A percentile compares a stretch with the other conserved stretches of the same genome.
phyloP scores from a whole-genome alignment of 176 grass and related monocot genomes.

The Dendrocalamus sinicus region DNA sequence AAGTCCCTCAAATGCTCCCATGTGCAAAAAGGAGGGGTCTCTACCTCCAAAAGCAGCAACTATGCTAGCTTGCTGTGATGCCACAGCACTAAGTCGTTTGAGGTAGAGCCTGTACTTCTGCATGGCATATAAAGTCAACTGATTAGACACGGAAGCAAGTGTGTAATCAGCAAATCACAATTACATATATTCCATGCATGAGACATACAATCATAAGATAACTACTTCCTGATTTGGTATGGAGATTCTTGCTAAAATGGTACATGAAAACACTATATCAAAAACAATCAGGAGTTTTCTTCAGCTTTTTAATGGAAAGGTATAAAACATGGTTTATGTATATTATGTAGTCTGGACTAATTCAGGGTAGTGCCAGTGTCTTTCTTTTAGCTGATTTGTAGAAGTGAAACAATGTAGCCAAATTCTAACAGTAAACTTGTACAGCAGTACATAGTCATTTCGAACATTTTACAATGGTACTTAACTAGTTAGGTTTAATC shows the following conservation, averaged over 20 bases:
- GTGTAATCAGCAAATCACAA: background rate
- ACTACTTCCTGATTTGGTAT: constrained; percentile 22
- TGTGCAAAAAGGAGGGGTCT: constrained; percentile 74
- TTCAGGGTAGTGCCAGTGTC: background rate
- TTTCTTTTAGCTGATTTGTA: background rate
- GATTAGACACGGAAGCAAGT: constrained; percentile 20
- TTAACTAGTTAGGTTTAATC: background rate
- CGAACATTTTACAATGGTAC: background rate
- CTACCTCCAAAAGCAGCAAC: constrained; percentile 77
- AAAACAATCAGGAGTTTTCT: background rate
- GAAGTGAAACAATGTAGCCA: background rate
- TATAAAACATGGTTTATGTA: background rate
- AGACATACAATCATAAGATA: constrained; percentile 3
- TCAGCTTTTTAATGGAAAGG: background rate
- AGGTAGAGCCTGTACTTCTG: constrained; percentile 99
- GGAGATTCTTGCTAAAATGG: background rate
- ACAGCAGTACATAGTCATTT: background rate
- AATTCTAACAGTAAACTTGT: background rate
- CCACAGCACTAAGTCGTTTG: constrained; percentile 76
- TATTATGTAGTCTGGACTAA: background rate
- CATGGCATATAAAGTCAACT: constrained; percentile 36
- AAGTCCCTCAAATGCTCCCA: constrained; percentile 79
- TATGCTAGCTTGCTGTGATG: constrained; percentile 85
- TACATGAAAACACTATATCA: background rate
- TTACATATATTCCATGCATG: background rate